These are phyloP conservation scores for Chalaropsis thielavioides DNA, from an alignment of 2,329 filamentous ascomycete genomes.

Conservation along the genomic window DNA sequence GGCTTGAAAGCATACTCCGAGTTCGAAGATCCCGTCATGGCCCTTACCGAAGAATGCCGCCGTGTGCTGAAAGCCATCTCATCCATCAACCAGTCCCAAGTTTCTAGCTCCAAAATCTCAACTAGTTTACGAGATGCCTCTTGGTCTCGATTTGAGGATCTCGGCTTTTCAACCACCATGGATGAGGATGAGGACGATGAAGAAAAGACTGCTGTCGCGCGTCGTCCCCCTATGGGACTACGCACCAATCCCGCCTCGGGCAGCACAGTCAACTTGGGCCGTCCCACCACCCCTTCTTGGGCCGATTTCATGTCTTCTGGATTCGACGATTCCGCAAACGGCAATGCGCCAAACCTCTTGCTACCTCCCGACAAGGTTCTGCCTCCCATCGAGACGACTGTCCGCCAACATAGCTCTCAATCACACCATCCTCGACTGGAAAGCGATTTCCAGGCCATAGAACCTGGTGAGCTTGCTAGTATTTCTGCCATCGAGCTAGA, in stretches of 20 bases:
- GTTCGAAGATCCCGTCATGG: constrained; percentile 76
- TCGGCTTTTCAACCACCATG: constrained; percentile 68
- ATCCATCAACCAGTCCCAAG: constrained; percentile 70
- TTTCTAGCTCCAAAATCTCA: constrained; percentile 54
- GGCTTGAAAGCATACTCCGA: constrained; percentile 76
- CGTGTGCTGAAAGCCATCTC: constrained; percentile 83
- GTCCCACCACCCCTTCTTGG: constrained; percentile 94
- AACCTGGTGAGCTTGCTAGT: constrained; percentile 88
- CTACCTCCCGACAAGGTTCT: constrained; percentile 86
- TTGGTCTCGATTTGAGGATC: constrained; percentile 93
- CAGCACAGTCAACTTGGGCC: constrained; percentile 45
- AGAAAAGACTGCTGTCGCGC: constrained; percentile 35
- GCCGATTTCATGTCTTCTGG: constrained; percentile 93
- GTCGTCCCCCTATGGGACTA: constrained; percentile 33
- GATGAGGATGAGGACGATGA: constrained; percentile 53
- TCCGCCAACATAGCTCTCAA: constrained; percentile 70
- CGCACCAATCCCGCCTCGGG: constrained; percentile 53
- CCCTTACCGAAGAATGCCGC: constrained; percentile 84
- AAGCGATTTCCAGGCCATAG: constrained; percentile 46
- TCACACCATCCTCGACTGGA: constrained; percentile 65
- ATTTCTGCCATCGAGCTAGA: constrained; percentile 77
- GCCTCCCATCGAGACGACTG: constrained; percentile 62
- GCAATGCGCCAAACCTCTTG: constrained; percentile 45
- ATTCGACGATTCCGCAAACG: constrained; percentile 62
- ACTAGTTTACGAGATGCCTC: constrained; percentile 69